phyloP scores from a whole-genome alignment of 2,329 filamentous ascomycete genomes.

The Leptographium radiaticola region DNA sequence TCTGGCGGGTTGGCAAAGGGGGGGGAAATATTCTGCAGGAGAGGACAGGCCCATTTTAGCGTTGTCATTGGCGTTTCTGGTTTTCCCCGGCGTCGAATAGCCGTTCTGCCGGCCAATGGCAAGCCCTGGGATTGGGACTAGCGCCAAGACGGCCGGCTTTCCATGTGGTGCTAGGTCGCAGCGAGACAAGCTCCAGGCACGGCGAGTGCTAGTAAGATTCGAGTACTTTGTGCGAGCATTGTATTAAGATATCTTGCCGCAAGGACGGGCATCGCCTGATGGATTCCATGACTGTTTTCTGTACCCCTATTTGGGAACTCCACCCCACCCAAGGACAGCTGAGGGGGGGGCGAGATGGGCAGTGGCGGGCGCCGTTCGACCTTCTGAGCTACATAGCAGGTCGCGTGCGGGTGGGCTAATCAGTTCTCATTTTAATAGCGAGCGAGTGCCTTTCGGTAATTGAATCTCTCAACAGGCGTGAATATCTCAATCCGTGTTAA shows the following conservation, averaged over 20 bases:
- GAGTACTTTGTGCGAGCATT: too few relatives aligned
- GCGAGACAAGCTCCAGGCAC: conserved; percentile 4
- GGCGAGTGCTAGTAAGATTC: neutral
- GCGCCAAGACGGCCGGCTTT: neutral
- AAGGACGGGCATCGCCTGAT: neutral
- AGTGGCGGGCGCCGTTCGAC: too few relatives aligned
- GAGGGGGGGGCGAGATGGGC: neutral
- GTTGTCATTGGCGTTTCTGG: neutral
- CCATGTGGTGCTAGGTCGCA: neutral
- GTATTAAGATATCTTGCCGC: too few relatives aligned
- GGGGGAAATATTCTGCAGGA: neutral
- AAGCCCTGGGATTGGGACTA: neutral
- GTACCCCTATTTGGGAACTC: neutral
- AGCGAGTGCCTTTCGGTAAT: neutral
- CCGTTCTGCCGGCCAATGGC: conserved; percentile 27
- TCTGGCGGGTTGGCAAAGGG: too few relatives aligned
- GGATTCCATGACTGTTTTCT: neutral
- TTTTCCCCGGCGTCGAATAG: conserved; percentile 15
- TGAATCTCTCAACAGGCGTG: neutral
- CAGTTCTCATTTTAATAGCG: too few relatives aligned
- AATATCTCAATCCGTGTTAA: neutral
- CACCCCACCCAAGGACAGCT: neutral
- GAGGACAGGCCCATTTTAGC: conserved; percentile 9
- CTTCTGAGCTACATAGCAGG: too few relatives aligned
- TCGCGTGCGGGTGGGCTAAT: too few relatives aligned